Conservation (phyloP, 2,329 filamentous ascomycete genomes). For the Domatiomyces catenatus region DNA sequence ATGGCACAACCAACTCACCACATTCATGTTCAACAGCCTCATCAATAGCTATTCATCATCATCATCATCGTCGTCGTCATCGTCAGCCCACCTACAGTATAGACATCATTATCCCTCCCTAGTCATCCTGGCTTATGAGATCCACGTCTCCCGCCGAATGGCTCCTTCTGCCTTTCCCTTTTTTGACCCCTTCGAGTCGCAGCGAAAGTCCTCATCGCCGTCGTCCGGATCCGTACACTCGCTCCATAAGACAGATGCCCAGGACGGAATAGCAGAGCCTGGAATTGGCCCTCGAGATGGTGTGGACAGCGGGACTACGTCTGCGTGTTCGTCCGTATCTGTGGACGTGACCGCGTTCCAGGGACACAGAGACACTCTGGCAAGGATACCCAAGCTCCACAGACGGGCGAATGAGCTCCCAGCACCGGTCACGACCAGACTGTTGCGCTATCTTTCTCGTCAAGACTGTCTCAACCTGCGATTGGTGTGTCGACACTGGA, state of each 20-base stretch:
- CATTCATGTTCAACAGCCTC: neutral
- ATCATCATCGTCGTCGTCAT: no score
- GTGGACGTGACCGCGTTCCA: constrained; percentile 9
- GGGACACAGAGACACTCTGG: constrained; percentile 16
- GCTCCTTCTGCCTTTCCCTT: neutral
- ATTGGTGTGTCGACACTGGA: constrained; percentile 13
- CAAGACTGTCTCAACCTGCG: constrained; percentile 13
- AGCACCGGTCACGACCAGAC: constrained; percentile 2
- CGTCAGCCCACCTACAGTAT: neutral
- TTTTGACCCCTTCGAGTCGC: constrained; percentile 1
- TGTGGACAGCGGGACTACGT: constrained; percentile 1
- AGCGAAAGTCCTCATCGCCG: constrained; percentile 2
- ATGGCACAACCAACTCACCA: neutral
- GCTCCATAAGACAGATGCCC: neutral
- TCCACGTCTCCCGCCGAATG: constrained; percentile 10
- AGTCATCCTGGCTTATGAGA: constrained; percentile 10
- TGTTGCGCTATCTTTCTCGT: constrained; percentile 9
- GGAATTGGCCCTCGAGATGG: neutral
- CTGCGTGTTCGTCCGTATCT: constrained; percentile 6
- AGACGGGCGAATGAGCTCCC: constrained; percentile 4
- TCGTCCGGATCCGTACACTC: neutral
- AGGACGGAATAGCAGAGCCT: neutral
- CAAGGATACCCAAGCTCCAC: constrained; percentile 7
- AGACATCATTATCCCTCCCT: neutral
- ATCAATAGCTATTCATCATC: neutral